These are phyloP conservation scores for Halteria grandinella DNA, from an alignment of 73 alveolate genomes.

Conservation along the genomic window DNA sequence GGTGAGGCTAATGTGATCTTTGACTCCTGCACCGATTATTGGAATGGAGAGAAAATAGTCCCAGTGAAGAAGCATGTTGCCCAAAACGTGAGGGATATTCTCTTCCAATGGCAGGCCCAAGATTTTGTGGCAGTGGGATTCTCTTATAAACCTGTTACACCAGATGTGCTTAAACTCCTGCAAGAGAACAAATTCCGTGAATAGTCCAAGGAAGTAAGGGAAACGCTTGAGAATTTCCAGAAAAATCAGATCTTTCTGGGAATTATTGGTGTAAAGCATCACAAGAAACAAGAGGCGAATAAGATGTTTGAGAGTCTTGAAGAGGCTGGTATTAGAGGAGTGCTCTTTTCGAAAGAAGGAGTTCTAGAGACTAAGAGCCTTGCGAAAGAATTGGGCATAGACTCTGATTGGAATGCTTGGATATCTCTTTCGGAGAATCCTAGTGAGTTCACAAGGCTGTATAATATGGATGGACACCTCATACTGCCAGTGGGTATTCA, in stretches of 20 bases:
- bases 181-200: no score
- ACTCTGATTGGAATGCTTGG: constrained; percentile 68
- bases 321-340: constrained; percentile 70
- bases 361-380: constrained; percentile 54
- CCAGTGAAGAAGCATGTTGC: constrained; percentile 22
- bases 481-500: constrained; percentile 69
- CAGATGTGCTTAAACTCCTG: neutral
- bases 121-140: constrained; percentile 45
- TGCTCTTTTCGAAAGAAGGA: constrained; percentile 60
- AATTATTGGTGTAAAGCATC: constrained; percentile 53
- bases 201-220: constrained; percentile 10
- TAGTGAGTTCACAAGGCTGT: constrained; percentile 37
- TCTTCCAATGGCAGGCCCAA: constrained; percentile 55
- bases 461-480: constrained; percentile 52
- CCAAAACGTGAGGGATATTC: constrained; percentile 20
- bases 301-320: constrained; percentile 25
- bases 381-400: constrained; percentile 65
- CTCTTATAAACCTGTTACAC: constrained; percentile 52
- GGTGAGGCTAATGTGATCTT: constrained; percentile 54
- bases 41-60: constrained; percentile 48
- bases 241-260: constrained; percentile 59
- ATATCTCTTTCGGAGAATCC: constrained; percentile 56
- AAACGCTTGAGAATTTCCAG: constrained; percentile 9
- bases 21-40: constrained; percentile 51
- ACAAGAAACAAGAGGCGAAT: constrained; percentile 50